Evolutionary conservation across 352 stramenopile genomes (phyloP), one percentile per base, ranked within the genome.

Genomic region (Phytophthora hibernalis): DNA sequence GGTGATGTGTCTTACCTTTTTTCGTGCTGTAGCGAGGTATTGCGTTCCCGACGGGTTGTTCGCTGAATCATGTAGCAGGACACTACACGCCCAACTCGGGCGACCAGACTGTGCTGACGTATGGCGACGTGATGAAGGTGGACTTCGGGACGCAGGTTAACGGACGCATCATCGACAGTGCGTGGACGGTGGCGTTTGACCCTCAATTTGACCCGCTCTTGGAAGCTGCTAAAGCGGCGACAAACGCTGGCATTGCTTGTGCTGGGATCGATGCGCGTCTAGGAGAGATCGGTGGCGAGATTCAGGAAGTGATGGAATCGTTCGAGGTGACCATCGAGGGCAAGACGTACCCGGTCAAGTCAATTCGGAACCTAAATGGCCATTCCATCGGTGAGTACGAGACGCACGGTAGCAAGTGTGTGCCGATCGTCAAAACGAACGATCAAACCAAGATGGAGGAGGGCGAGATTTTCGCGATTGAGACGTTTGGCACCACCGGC

Each of bases 121-220:
- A 99, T 57, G 95, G 96, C 45, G 97, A 99, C 76, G 97, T 99
- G 2, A 99, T 99, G 96, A 99, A 79, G 42, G 53, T 99, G 21
- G 97, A 99, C 76, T 99, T 99, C 80, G 97, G 97, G 18, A 98
- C 95, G 6, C 97, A 99, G 55, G 91, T 99, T 33, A 97, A 99
- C 65, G 96, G 96, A 40, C 81, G 95, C 42, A 99, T 99, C 73
- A 99, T 99, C 62, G 97, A 99, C 76, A 97, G 91, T 79, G 97
- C 97, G 4, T 99, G 93, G 85, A 99, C 97, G 7, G 96, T 99
- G 9, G 75, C 81, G 10, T 99, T 99, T 70, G 96, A 99, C 76
- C 87, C 90, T 3, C 79, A 94, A 69, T 99, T 98, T 71, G 97
- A 99, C 68, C 68, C 75, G 20, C 74, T 98, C 9, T 54, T 99